A percentile compares a stretch with the other conserved stretches of the same genome.
Evolutionary conservation across 108 stramenopile genomes (phyloP).

Genomic region (Pseudonitzschia multiseries): DNA sequence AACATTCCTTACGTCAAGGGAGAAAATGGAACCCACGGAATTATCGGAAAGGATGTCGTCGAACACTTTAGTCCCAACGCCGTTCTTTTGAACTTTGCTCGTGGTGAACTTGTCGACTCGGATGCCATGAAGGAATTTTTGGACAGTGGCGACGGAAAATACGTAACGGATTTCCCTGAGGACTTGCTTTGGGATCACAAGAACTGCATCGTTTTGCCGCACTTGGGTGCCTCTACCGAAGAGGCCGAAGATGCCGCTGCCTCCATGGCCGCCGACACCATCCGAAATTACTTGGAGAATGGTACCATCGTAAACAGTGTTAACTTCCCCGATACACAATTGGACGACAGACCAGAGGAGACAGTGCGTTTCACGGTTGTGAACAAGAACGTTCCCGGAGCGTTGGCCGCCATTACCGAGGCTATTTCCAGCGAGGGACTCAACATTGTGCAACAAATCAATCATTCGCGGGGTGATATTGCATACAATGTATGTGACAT

Average conservation of each 20-base stretch:
- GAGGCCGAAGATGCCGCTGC: constrained; percentile 96
- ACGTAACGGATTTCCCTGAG: constrained; percentile 88
- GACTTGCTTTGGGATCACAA: constrained; percentile 85
- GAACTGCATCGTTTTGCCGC: constrained; percentile 88
- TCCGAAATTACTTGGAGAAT: constrained; percentile 82
- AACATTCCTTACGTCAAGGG: constrained; percentile 96
- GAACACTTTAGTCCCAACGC: constrained; percentile 79
- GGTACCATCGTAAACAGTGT: constrained; percentile 88
- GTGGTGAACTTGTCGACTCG: constrained; percentile 93
- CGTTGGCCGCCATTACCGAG: constrained; percentile 83
- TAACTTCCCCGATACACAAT: constrained; percentile 82
- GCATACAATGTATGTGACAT: constrained; percentile 94
- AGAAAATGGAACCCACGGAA: constrained; percentile 86
- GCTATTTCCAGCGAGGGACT: constrained; percentile 68
- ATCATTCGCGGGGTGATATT: constrained; percentile 81
- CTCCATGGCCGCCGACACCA: constrained; percentile 89
- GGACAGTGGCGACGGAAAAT: constrained; percentile 76
- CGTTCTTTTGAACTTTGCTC: constrained; percentile 91
- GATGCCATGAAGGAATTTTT: constrained; percentile 87
- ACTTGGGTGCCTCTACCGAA: constrained; percentile 94
- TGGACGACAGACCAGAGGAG: constrained; percentile 61
- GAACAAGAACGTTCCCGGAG: constrained; percentile 87
- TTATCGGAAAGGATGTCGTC: constrained; percentile 80
- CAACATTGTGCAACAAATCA: constrained; percentile 93
- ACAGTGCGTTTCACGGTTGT: constrained; percentile 87